phyloP scores from a whole-genome alignment of 169 alveolate genomes.

The Plasmodium relictum region DNA sequence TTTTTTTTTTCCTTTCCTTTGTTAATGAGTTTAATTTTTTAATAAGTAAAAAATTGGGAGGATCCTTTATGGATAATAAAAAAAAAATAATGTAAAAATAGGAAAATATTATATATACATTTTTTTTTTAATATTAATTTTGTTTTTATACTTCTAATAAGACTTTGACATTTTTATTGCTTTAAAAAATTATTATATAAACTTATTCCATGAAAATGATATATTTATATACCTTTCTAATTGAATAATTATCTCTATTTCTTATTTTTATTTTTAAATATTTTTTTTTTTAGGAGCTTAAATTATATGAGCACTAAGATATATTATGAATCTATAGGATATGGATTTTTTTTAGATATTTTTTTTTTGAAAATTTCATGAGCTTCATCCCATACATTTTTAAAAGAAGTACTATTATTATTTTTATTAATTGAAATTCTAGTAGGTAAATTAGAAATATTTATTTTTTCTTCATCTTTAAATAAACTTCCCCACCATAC shows the following conservation, averaged over 20 bases:
- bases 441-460: slow-evolving; percentile 42
- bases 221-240: too few relatives aligned
- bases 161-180: too few relatives aligned
- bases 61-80: too few relatives aligned
- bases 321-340: slow-evolving; percentile 21
- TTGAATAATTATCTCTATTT: background rate
- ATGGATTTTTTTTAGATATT: slow-evolving; percentile 43
- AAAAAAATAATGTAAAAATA: too few relatives aligned
- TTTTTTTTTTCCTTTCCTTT: too few relatives aligned
- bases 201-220: background rate
- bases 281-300: background rate
- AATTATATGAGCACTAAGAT: too few relatives aligned
- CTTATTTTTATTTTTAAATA: background rate
- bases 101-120: background rate
- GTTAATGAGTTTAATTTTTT: too few relatives aligned
- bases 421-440: slow-evolving; percentile 32
- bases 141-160: too few relatives aligned
- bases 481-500: slow-evolving; percentile 75
- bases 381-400: slow-evolving; percentile 71
- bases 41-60: too few relatives aligned
- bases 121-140: too few relatives aligned
- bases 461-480: slow-evolving; percentile 37
- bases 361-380: slow-evolving; percentile 72
- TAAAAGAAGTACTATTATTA: slow-evolving; percentile 40
- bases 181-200: background rate